Percentiles rank a stretch among this genome's conserved stretches.
phyloP scores from a whole-genome alignment of 768 basidiomycete genomes.

The Rhizopogon vesiculosus region DNA sequence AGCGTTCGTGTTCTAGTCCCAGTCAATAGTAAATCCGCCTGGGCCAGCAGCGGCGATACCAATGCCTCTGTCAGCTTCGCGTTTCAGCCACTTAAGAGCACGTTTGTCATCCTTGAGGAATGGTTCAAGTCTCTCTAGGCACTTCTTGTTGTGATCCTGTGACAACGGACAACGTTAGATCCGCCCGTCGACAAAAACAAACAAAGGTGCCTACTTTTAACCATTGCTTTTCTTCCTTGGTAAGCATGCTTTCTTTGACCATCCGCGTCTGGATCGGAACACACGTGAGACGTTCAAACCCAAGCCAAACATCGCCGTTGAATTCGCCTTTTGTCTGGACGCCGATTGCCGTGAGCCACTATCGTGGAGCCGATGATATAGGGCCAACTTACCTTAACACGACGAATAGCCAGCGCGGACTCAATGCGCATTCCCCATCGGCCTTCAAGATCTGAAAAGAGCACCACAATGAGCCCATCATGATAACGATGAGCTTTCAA shows the following conservation, averaged over 20 bases:
- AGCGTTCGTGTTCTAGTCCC: slow-evolving; percentile 44
- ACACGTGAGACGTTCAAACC: slow-evolving; percentile 88
- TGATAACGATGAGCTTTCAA: slow-evolving; percentile 6
- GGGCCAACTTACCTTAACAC: slow-evolving; percentile 36
- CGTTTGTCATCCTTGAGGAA: slow-evolving; percentile 73
- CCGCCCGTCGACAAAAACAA: not conserved
- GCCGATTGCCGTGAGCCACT: slow-evolving; percentile 5
- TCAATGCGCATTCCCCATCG: slow-evolving; percentile 93
- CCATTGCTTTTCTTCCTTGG: slow-evolving; percentile 85
- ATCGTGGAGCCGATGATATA: slow-evolving; percentile 1
- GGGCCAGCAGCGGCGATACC: slow-evolving; percentile 61
- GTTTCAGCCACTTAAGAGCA: slow-evolving; percentile 74
- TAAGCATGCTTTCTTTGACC: slow-evolving; percentile 80
- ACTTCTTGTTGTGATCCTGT: slow-evolving; percentile 81
- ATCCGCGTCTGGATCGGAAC: slow-evolving; percentile 92
- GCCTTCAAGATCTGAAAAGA: slow-evolving; percentile 58
- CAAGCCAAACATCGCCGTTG: slow-evolving; percentile 77
- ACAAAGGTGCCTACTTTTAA: slow-evolving; percentile 51
- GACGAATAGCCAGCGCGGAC: slow-evolving; percentile 73
- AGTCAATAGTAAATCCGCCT: slow-evolving; percentile 73
- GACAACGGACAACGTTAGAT: slow-evolving; percentile 6
- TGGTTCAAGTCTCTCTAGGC: slow-evolving; percentile 59
- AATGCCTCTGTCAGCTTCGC: slow-evolving; percentile 71
- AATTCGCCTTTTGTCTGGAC: slow-evolving; percentile 64
- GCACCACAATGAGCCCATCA: slow-evolving; percentile 6